These are phyloP conservation scores for Avena atlantica DNA, from an alignment of 176 grass and related monocot genomes.

Conservation along the genomic window DNA sequence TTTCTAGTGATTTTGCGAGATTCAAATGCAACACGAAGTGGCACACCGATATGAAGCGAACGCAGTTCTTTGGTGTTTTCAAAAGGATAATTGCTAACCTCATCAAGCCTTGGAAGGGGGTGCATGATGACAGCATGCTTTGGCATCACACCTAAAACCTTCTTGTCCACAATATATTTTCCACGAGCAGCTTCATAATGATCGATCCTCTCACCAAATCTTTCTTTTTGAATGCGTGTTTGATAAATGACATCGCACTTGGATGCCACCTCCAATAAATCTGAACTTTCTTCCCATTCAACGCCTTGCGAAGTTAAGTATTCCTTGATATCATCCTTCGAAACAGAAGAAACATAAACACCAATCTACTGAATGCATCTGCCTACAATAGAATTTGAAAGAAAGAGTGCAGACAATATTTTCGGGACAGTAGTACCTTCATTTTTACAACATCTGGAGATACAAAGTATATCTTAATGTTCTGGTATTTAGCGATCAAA, in stretches of 20 bases:
- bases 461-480: slow-evolving; percentile 89
- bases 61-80: background rate
- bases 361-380: slow-evolving; percentile 13
- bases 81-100: slow-evolving; percentile 57
- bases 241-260: slow-evolving; percentile 91
- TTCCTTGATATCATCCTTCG: slow-evolving; percentile 91
- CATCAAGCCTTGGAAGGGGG: slow-evolving; percentile 92
- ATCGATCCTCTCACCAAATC: slow-evolving; percentile 91
- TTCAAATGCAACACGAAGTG: background rate
- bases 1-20: background rate
- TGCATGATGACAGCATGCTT: slow-evolving; percentile 92
- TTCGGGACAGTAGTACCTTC: slow-evolving; percentile 66
- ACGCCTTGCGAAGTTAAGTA: slow-evolving; percentile 74
- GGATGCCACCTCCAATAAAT: slow-evolving; percentile 88
- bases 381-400: slow-evolving; percentile 3
- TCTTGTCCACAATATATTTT: slow-evolving; percentile 90
- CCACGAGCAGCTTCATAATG: slow-evolving; percentile 86
- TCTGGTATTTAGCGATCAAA: slow-evolving; percentile 79
- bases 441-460: slow-evolving; percentile 92
- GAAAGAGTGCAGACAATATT: background rate
- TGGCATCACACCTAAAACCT: slow-evolving; percentile 81
- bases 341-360: slow-evolving; percentile 6
- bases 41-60: background rate
- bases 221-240: slow-evolving; percentile 92
- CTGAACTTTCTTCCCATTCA: slow-evolving; percentile 93